These are phyloP conservation scores for Catharanthus roseus DNA, from an alignment of 257 asterid species.

Conservation along the genomic window DNA sequence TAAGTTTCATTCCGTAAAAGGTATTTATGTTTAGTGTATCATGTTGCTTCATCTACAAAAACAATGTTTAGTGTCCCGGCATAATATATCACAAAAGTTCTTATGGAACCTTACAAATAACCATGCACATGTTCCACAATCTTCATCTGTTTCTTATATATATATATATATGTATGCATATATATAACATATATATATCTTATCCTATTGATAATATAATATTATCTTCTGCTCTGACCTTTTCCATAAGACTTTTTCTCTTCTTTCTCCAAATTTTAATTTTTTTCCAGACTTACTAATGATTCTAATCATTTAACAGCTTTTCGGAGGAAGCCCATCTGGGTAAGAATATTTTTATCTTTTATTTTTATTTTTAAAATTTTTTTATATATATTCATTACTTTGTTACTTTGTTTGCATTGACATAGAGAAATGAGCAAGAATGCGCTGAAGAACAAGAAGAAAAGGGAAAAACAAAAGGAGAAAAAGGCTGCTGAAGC, in stretches of 20 bases:
- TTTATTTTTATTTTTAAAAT: neutral
- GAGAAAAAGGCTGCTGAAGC: slow-evolving; percentile 79
- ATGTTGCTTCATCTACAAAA: neutral
- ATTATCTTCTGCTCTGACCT: too few relatives aligned
- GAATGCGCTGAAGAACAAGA: slow-evolving; percentile 81
- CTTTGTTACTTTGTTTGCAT: neutral
- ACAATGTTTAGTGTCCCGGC: neutral
- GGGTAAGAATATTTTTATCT: slow-evolving; percentile 47
- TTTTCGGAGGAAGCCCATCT: slow-evolving; percentile 60
- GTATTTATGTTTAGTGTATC: neutral
- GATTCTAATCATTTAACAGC: slow-evolving; percentile 38
- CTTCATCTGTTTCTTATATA: too few relatives aligned
- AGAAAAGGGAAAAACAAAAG: slow-evolving; percentile 75
- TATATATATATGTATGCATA: too few relatives aligned
- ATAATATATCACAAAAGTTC: neutral
- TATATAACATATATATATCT: too few relatives aligned
- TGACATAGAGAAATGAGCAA: slow-evolving; percentile 70
- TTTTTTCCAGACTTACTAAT: slow-evolving; percentile 20
- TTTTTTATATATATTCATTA: neutral
- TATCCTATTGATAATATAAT: too few relatives aligned
- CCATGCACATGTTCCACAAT: neutral
- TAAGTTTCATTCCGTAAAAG: neutral
- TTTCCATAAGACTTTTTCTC: neutral
- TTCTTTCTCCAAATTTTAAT: neutral
- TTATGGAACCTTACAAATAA: neutral